Evolutionary conservation across 805 yeast genomes (phyloP), one percentile per base, ranked within the genome.

Genomic region (Cyberlindnera mrakii): DNA sequence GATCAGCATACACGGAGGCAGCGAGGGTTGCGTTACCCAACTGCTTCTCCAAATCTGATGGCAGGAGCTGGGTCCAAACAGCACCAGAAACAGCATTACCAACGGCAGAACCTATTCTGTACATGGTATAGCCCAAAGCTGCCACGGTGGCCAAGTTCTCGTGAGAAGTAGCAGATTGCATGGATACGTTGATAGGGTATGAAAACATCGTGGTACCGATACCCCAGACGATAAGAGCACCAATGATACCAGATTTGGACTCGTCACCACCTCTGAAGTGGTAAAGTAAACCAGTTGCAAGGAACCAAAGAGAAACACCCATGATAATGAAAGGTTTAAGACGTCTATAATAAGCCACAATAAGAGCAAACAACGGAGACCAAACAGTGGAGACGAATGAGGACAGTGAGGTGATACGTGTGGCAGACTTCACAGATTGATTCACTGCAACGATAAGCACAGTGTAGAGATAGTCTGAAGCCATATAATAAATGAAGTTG

Each of bases 191-290:
- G n/a, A 78, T 69, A 14, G 85, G 75, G 55, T 80, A 82, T 10
- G 85, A 74, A 67, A 82, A 80, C 63, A 81, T 71, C 5, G 85
- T 84, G 32, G 85, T 82, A 52, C 87, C 88, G 45, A 82, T 68
- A 54, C 89, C 89, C 56, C 80, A 63, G 10, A 82, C 61, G 53
- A 78, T 73, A 47, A 77, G 70, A n/a, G 78, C 76, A 25, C 82
- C 87, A 57, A 84, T 78, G 49, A 82, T 68, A 52, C 88, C 89
- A 20, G 65, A 45, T 41, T 68, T 63, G 30, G 80, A 72, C 20
- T 60, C 54, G 31, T 61, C 63, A 40, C 82, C 81, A 20, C 74
- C 73, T 62, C 89, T 71, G 67, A 59, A 83, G 46, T 71, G 72
- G 53, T 71, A 64, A 45, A 83, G 64, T 34, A 83, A 51, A 41